Conservation (phyloP, 495 filamentous ascomycete genomes). For the Penicillium desertorum region DNA sequence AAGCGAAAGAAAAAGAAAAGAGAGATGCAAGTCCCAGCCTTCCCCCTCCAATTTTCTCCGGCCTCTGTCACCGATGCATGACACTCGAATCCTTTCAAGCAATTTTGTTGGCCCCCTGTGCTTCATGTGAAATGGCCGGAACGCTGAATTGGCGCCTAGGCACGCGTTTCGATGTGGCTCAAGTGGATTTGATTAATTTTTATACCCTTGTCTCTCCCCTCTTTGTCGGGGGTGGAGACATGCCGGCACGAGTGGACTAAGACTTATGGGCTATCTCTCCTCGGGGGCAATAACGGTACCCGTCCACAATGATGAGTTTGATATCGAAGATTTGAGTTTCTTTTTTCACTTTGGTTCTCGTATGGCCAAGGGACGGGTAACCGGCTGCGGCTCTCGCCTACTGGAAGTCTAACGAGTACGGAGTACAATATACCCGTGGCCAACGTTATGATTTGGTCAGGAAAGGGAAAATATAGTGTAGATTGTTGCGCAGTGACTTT, state of each 20-base stretch:
- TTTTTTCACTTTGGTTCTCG: not conserved
- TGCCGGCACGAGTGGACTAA: not conserved
- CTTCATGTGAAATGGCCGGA: conserved; percentile 12
- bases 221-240: conserved; percentile 1
- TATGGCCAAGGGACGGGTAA: conserved; percentile 14
- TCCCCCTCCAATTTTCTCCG: conserved; percentile 9
- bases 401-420: not conserved
- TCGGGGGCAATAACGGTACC: not conserved
- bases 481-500: conserved; percentile 12
- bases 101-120: not conserved
- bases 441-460: not conserved
- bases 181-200: not conserved
- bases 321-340: not conserved
- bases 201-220: not conserved
- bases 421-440: not conserved
- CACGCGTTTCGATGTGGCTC: not conserved
- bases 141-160: conserved; percentile 6
- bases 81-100: conserved; percentile 8
- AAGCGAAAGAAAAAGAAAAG: not conserved
- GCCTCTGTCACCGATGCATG: conserved; percentile 9
- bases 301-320: not conserved
- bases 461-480: conserved; percentile 6
- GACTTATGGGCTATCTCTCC: too few species aligned
- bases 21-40: not conserved
- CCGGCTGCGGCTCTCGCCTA: conserved; percentile 21